Base-by-base conservation (phyloP, 306 rosid genomes). In the Hippophae rhamnoides region DNA sequence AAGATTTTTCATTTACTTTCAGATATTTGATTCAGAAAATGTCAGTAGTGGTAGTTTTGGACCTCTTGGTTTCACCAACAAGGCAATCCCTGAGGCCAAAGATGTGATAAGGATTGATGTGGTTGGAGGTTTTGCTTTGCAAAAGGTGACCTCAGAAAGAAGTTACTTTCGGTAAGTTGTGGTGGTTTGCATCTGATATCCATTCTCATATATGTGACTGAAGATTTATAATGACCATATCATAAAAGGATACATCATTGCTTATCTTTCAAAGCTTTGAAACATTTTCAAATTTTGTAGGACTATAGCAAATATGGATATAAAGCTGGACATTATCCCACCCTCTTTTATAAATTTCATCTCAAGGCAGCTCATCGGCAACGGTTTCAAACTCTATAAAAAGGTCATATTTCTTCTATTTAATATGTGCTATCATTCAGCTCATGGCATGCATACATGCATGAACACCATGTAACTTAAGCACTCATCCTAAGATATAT, bases 51-150 rank as follows among this genome's bases (percentile, higher is more conserved):
- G 52, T 31, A 57, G 78, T 60, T 69, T 69, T 48, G 86, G 87
- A 65, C 79, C 79, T 57, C 71, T 69, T 48, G 86, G 87, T 67
- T 81, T 80, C 63, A 68, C 71, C 47, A 74, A 47, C 44, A 80
- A 82, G 46, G 74, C 53, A 61, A 86, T 84, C 67, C 88, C 93
- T 58, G 88, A 83, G 54, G 81, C 78, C 13, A 73, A 77, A 51
- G 95, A 78, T 60, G 86, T 66, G 9, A 86, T 88, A 14, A 86
- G 89, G 79, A 82, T 93, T 38, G 96, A 80, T 72, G 12, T 93
- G 54, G 84, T 93, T n/a, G 99, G 99, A 72, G 97, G 99, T 72
- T 77, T 49, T 75, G 99, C 86, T 66, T 6, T 93, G 84, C 99
- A 93, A 54, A 93, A 86, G 86, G 97, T 93, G 76, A 72, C 90